Conservation (phyloP, 2,329 filamentous ascomycete species). For the Trichoderma brevicompactum region DNA sequence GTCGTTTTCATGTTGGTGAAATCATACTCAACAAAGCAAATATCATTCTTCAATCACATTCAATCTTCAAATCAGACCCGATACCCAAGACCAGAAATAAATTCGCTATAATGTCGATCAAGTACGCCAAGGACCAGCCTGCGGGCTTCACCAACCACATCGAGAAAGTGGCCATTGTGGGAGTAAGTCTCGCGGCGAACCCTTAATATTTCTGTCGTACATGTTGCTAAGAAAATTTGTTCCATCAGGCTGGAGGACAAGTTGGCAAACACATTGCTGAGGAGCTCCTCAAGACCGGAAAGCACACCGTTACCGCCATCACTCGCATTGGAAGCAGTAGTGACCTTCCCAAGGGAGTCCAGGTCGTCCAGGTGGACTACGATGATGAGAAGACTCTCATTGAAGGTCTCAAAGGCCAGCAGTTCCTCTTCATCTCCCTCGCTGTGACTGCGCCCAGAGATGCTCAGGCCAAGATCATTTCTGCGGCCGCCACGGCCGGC, state of each 20-base stretch:
- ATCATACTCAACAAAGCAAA: neutral
- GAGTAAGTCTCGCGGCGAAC: conserved; percentile 44
- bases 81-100: neutral
- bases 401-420: conserved; percentile 55
- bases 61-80: neutral
- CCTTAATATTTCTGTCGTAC: neutral
- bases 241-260: conserved; percentile 38
- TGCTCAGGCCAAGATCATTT: conserved; percentile 50
- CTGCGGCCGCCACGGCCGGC: conserved; percentile 55
- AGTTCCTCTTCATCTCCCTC: conserved; percentile 59
- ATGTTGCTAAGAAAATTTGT: neutral
- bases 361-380: conserved; percentile 50
- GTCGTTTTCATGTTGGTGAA: no score
- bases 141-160: conserved; percentile 47
- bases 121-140: conserved; percentile 44
- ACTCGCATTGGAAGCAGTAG: conserved; percentile 51
- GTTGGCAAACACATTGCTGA: conserved; percentile 47
- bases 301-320: conserved; percentile 58
- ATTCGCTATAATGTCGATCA: conserved; percentile 32
- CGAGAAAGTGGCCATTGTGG: conserved; percentile 52
- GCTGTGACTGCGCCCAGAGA: conserved; percentile 46
- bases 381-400: conserved; percentile 49
- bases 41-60: neutral
- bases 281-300: conserved; percentile 53
- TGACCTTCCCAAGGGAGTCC: conserved; percentile 51